A percentile compares a stretch with the other conserved stretches of the same genome.
Conservation (phyloP, 192 early-diverging fungal genomes). For the Gorgonomyces haynaldii region DNA sequence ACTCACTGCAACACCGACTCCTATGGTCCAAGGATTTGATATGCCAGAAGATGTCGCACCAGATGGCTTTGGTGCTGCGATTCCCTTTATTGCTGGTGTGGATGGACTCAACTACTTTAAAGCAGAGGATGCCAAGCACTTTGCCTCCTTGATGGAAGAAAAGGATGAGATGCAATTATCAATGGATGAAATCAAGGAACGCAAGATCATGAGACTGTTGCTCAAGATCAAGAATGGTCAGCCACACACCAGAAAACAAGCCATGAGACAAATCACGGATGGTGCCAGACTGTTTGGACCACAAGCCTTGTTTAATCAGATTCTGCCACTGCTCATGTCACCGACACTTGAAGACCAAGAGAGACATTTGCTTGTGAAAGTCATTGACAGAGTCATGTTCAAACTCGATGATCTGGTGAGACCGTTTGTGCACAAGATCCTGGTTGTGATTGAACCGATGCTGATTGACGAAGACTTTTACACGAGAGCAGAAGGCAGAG, state of each 20-base stretch:
- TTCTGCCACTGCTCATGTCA: slow-evolving; percentile 90
- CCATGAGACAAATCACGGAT: slow-evolving; percentile 90
- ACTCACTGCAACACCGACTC: slow-evolving; percentile 85
- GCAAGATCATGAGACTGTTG: slow-evolving; percentile 89
- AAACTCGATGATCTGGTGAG: slow-evolving; percentile 93
- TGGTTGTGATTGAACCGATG: slow-evolving; percentile 97
- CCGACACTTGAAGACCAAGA: slow-evolving; percentile 97
- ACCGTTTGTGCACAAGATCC: slow-evolving; percentile 94
- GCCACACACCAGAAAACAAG: slow-evolving; percentile 83
- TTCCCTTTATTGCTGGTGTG: slow-evolving; percentile 76
- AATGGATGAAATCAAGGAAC: slow-evolving; percentile 81
- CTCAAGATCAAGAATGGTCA: slow-evolving; percentile 98
- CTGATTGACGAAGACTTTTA: slow-evolving; percentile 97
- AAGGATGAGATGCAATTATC: slow-evolving; percentile 72
- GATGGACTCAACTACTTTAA: slow-evolving; percentile 82
- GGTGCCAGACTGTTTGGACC: slow-evolving; percentile 92
- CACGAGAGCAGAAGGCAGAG: slow-evolving; percentile 90
- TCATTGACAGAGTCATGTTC: slow-evolving; percentile 92
- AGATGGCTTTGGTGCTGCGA: slow-evolving; percentile 54
- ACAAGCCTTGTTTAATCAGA: slow-evolving; percentile 90
- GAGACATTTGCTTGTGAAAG: slow-evolving; percentile 94
- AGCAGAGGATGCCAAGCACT: slow-evolving; percentile 95
- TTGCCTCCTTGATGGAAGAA: slow-evolving; percentile 73
- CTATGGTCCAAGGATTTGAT: slow-evolving; percentile 71
- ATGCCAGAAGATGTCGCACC: slow-evolving; percentile 63